Evolutionary conservation across 495 filamentous ascomycete species (phyloP), one percentile per base, ranked within the genome.

Genomic region (Penicillium cataractarum): DNA sequence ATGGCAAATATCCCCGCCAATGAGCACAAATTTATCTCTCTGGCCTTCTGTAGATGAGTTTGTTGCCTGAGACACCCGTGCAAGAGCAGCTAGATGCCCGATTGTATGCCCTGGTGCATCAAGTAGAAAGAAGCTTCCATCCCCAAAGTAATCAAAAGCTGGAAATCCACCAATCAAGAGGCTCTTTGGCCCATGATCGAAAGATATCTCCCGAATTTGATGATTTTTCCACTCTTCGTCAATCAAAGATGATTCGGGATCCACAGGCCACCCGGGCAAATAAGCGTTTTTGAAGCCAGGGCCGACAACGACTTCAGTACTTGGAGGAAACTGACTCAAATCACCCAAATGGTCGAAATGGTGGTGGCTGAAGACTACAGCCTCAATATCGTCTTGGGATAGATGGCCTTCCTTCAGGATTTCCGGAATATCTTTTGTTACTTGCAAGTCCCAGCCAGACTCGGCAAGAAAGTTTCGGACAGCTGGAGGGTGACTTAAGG

Each of bases 301-400:
- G 0, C 86, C 86, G 27, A 87, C 77, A 19, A 85, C 68, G 1
- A 90, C 61, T 8, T 74, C 66, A 1, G 84, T 84, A 29, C 65
- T 73, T 0, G 74, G 46, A 2, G 76, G 78, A 57, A 89, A 87
- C 9, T 64, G 76, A 2, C 71, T 69, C 4, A 78, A 72, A 49
- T 87, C 77, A 10, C 84, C 86, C 4, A 73, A 76, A 67, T 89
- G 87, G 60, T 88, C 86, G 56, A 83, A 82, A 65, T 90, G 87
- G 33, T 69, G 66, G 60, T 88, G 85, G n/a, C 78, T 82, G n/a
- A 55, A n/a, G 29, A 46, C 6, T 1, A 54, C 29, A 17, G 52
- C 53, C 31, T 55, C 51, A 3, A 55, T 56, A 24, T 49, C 40
- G 15, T 31, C 13, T 6, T 7, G 35, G 4, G 2, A 17, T 13